Conservation (phyloP, 75 land plant genomes). For the Pseudotsuga menziesii region DNA sequence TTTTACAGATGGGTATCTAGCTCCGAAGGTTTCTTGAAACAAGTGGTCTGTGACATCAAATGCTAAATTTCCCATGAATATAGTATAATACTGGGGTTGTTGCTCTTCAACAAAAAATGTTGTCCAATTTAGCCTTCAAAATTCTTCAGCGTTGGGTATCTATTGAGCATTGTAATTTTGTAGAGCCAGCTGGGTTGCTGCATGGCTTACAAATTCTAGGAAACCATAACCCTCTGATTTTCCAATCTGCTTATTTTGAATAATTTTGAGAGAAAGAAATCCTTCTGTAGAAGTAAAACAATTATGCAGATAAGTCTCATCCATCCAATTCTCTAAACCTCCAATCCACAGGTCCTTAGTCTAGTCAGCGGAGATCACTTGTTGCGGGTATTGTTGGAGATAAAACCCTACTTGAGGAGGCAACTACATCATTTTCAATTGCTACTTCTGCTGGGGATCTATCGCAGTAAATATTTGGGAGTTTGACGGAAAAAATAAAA, state of each 20-base stretch:
- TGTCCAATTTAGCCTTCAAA: constrained; percentile 90
- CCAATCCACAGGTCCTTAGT: constrained; percentile 37
- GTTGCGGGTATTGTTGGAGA: constrained; percentile 4
- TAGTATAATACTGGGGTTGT: constrained; percentile 75
- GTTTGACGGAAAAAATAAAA: too few species aligned
- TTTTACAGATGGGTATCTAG: constrained; percentile 82
- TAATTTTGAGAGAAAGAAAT: constrained; percentile 63
- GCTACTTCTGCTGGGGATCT: too few species aligned
- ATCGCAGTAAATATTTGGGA: too few species aligned
- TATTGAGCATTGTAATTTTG: constrained; percentile 52
- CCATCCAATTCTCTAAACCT: constrained; percentile 45
- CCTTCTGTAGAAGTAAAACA: constrained; percentile 28
- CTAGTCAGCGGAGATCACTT: constrained; percentile 8
- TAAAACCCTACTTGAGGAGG: constrained; percentile 3
- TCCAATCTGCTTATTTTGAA: constrained; percentile 92
- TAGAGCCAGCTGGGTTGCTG: constrained; percentile 75
- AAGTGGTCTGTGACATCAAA: constrained; percentile 81
- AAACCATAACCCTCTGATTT: constrained; percentile 92
- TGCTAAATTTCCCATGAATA: constrained; percentile 95
- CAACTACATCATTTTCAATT: not conserved
- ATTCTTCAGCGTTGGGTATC: constrained; percentile 83
- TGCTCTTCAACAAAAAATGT: constrained; percentile 43
- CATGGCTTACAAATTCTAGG: constrained; percentile 76
- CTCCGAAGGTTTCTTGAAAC: constrained; percentile 80
- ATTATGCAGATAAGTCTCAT: constrained; percentile 32